These are phyloP conservation scores for Aurantiochytrium sp. DNA, from an alignment of 108 stramenopile genomes.

Conservation along the genomic window DNA sequence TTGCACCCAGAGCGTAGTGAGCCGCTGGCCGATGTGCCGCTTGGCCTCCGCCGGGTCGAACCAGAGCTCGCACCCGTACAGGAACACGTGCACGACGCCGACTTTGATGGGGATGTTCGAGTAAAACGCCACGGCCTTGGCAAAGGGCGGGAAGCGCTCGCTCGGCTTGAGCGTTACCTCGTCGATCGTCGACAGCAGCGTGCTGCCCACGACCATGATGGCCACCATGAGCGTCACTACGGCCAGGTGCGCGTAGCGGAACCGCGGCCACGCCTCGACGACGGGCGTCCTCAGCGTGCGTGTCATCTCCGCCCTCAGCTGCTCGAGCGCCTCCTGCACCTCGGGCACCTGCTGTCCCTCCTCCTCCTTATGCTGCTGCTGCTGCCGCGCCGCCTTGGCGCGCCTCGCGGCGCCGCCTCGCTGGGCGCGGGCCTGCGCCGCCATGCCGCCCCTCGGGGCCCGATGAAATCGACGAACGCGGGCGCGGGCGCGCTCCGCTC, in stretches of 20 bases:
- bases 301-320: too few relatives aligned
- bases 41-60: neutral
- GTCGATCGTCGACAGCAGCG: neutral
- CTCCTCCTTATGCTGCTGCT: too few relatives aligned
- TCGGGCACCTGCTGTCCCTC: too few relatives aligned
- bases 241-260: neutral
- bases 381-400: too few relatives aligned
- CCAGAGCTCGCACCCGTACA: neutral
- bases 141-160: neutral
- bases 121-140: neutral
- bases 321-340: too few relatives aligned
- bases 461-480: too few relatives aligned
- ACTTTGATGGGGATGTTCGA: constrained; percentile 25
- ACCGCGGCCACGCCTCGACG: neutral
- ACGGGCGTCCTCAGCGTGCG: too few relatives aligned
- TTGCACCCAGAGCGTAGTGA: constrained; percentile 4
- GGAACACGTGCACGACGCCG: neutral
- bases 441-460: too few relatives aligned
- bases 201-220: neutral
- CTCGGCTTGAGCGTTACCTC: neutral
- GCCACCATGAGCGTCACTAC: neutral
- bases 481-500: too few relatives aligned
- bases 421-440: too few relatives aligned
- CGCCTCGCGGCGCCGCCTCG: too few relatives aligned
- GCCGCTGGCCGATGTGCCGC: constrained; percentile 7